Conservation (phyloP, 495 filamentous ascomycete species). For the Podospora pseudocomata region DNA sequence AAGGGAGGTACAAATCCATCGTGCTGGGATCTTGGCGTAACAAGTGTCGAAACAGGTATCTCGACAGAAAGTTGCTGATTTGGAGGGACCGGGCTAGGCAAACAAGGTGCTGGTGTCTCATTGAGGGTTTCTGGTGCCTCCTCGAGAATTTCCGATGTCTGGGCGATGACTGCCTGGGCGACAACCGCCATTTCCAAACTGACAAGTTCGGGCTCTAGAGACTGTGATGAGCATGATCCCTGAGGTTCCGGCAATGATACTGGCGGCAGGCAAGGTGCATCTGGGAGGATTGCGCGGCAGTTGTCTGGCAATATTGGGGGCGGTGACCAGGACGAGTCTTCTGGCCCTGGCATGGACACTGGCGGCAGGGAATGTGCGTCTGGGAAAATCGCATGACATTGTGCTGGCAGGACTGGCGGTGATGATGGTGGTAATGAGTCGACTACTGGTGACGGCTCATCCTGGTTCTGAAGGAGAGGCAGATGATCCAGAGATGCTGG, state of each 20-base stretch:
- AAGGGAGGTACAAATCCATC: constrained; percentile 19
- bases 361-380: too few species aligned
- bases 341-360: too few species aligned
- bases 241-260: too few species aligned
- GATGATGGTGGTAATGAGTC: background rate
- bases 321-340: too few species aligned
- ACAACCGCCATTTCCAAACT: background rate
- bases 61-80: constrained; percentile 21
- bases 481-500: background rate
- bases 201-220: too few species aligned
- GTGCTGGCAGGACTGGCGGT: background rate
- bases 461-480: background rate
- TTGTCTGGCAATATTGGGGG: too few species aligned
- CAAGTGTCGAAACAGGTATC: constrained; percentile 24
- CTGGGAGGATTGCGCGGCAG: too few species aligned
- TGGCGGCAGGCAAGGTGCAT: too few species aligned
- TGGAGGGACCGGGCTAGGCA: background rate
- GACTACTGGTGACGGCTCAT: background rate
- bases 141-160: too few species aligned
- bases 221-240: too few species aligned
- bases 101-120: background rate
- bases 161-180: too few species aligned
- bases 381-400: background rate
- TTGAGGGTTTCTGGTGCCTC: too few species aligned
- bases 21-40: constrained; percentile 21